A percentile compares a stretch with the other conserved stretches of the same genome.
These are phyloP conservation scores for Xenosphaeropsis pyriputrescens DNA, from an alignment of 2,329 filamentous ascomycete species.

Conservation along the genomic window DNA sequence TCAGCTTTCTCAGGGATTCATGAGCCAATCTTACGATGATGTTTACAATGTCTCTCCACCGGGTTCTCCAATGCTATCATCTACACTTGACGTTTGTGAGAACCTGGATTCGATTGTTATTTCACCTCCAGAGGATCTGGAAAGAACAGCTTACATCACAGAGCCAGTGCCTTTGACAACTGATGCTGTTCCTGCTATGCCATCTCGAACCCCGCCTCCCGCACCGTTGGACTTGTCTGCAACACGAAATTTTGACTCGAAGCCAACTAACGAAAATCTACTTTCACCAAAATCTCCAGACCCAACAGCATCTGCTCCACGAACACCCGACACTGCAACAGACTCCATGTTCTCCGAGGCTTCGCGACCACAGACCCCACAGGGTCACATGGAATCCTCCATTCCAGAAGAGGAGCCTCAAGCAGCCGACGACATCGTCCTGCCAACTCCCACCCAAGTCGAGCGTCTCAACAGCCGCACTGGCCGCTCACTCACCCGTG, in stretches of 20 bases:
- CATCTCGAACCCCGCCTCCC: not conserved
- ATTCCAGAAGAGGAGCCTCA: too few relatives aligned
- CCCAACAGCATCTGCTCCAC: constrained; percentile 6
- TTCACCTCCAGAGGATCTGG: constrained; percentile 1
- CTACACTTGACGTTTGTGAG: too few relatives aligned
- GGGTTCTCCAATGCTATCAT: constrained; percentile 10
- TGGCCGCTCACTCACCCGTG: constrained; percentile 10
- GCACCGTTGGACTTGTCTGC: constrained; percentile 8
- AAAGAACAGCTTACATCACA: not conserved
- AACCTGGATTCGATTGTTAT: too few relatives aligned
- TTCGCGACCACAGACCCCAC: constrained; percentile 5
- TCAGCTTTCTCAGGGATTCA: too few relatives aligned
- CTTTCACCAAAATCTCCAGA: constrained; percentile 4
- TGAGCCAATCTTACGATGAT: constrained; percentile 10
- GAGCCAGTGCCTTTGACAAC: not conserved
- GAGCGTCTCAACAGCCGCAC: constrained; percentile 15
- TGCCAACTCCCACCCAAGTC: constrained; percentile 15
- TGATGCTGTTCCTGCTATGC: not conserved
- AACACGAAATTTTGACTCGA: constrained; percentile 4
- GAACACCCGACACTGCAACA: not conserved
- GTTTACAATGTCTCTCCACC: constrained; percentile 20
- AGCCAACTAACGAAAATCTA: constrained; percentile 4
- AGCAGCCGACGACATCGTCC: constrained; percentile 2
- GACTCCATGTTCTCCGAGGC: not conserved
- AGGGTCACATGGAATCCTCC: too few relatives aligned